Percentiles rank a stretch among this genome's conserved stretches.
Evolutionary conservation across 805 yeast species (phyloP).

Genomic region (Yarrowia yakushimensis): DNA sequence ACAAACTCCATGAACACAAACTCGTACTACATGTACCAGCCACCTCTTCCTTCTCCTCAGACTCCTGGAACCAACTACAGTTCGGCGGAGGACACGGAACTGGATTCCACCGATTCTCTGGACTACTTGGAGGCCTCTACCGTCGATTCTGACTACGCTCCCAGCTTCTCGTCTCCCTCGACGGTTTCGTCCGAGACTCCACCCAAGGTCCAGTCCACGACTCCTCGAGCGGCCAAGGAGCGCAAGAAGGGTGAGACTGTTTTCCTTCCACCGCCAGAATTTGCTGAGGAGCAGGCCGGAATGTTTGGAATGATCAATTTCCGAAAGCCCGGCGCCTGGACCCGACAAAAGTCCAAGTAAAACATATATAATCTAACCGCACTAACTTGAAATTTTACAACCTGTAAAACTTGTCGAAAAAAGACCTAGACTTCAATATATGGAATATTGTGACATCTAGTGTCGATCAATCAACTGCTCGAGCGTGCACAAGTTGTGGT

Average conservation of each 20-base stretch:
- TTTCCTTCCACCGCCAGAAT: slow-evolving; percentile 29
- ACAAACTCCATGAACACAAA: neutral
- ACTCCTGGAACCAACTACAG: slow-evolving; percentile 9
- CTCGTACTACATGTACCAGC: slow-evolving; percentile 11
- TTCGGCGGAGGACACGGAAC: neutral
- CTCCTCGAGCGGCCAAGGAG: slow-evolving; percentile 8
- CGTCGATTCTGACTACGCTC: neutral
- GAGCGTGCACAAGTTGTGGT: too few species aligned
- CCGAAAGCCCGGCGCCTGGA: slow-evolving; percentile 33
- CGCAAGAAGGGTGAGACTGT: slow-evolving; percentile 31
- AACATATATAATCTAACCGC: neutral
- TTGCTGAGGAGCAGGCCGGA: slow-evolving; percentile 31
- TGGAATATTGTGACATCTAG: too few species aligned
- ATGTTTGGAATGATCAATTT: slow-evolving; percentile 31
- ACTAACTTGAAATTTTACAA: neutral
- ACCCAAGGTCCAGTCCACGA: too few species aligned
- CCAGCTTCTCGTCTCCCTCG: neutral
- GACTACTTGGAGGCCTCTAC: neutral
- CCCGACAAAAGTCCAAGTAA: slow-evolving; percentile 27
- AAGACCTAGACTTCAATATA: too few species aligned
- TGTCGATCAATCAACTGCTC: too few species aligned
- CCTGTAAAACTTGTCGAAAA: too few species aligned
- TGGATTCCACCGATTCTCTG: neutral
- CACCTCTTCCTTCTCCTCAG: neutral
- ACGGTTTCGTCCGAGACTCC: neutral